Evolutionary conservation across 2,329 filamentous ascomycete species (phyloP).

Genomic region (Dothideomycetidae sp.): DNA sequence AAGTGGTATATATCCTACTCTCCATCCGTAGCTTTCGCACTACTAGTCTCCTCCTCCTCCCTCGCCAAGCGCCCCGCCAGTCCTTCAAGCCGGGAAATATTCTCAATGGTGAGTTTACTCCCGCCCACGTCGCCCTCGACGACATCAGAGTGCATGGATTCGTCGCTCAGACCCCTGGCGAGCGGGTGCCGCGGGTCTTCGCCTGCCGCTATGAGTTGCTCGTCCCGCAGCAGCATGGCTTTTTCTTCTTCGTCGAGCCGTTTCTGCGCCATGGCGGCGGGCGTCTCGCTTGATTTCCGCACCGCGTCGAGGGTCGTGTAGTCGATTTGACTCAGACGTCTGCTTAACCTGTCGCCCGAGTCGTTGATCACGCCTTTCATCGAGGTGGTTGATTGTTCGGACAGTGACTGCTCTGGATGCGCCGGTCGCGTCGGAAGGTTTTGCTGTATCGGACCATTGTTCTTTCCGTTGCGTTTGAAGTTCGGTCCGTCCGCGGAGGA

Average conservation of each 20-base stretch:
- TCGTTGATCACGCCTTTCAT: neutral
- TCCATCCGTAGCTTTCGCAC: constrained; percentile 11
- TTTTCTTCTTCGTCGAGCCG: constrained; percentile 41
- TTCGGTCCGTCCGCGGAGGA: neutral
- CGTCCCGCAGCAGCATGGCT: constrained; percentile 38
- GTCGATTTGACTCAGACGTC: constrained; percentile 22
- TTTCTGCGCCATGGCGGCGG: constrained; percentile 31
- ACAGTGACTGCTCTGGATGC: neutral
- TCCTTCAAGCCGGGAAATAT: constrained; percentile 20
- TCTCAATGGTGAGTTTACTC: constrained; percentile 19
- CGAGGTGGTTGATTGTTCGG: neutral
- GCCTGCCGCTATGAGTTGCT: constrained; percentile 38
- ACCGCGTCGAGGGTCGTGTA: constrained; percentile 26
- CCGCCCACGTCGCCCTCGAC: constrained; percentile 6
- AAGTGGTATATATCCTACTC: too few relatives aligned
- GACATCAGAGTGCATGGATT: constrained; percentile 10
- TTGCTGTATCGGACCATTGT: neutral
- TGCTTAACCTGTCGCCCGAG: neutral
- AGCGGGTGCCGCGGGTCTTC: constrained; percentile 23
- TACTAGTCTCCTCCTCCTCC: constrained; percentile 11
- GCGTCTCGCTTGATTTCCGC: constrained; percentile 27
- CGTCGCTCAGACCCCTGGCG: constrained; percentile 14
- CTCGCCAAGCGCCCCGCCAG: constrained; percentile 12
- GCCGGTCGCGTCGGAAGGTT: neutral
- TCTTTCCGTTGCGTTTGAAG: neutral